Base-by-base conservation (phyloP, 2,329 filamentous ascomycete genomes). In the Clarireedia monteithiana region DNA sequence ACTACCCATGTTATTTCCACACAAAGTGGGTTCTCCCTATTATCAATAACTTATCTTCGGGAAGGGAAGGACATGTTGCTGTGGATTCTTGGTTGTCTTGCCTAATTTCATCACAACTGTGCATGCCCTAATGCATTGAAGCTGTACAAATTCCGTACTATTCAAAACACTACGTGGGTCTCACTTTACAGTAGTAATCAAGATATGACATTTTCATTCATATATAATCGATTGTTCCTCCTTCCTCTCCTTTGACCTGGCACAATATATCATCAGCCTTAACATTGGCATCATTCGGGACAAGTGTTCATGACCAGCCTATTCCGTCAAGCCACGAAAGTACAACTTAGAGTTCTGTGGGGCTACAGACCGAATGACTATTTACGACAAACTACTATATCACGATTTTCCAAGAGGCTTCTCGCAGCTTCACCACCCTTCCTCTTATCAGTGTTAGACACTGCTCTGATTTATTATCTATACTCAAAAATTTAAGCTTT, bases 351-450 rank as follows among this genome's bases (percentile, higher is more conserved):
- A 53, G 34, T 51, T 50, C 23, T 39, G n/a, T 23, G 36, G 30
- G 26, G 39, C 27, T 39, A 50, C 53, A 38, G 20, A n/a, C 26
- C 45, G 53, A 55, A 55, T 55, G 53, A 55, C 47, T 50, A 47
- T 40, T 50, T 20, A 55, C 53, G 49, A 50, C 36, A 50, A 42
- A 55, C 36, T 20, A 44, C 38, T 23, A 50, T 45, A 44, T 15
- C 47, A 55, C 53, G 53, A 50, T 55, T 55, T 50, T 42, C 44
- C 53, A 55, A 45, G 53, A 36, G 46, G 47, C 53, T 55, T 55
- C 26, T 49, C 20, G 20, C 49, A 55, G 46, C 46, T 55, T 55
- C 53, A 55, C 46, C 38, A 38, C 26, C 46, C 46, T 50, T 48
- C 46, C 30, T 55, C 38, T 7, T 36, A 46, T 50, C 46, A 55